These are phyloP conservation scores for Fomitopsis schrenkii DNA, from an alignment of 1,284 basidiomycete species.

Conservation along the genomic window DNA sequence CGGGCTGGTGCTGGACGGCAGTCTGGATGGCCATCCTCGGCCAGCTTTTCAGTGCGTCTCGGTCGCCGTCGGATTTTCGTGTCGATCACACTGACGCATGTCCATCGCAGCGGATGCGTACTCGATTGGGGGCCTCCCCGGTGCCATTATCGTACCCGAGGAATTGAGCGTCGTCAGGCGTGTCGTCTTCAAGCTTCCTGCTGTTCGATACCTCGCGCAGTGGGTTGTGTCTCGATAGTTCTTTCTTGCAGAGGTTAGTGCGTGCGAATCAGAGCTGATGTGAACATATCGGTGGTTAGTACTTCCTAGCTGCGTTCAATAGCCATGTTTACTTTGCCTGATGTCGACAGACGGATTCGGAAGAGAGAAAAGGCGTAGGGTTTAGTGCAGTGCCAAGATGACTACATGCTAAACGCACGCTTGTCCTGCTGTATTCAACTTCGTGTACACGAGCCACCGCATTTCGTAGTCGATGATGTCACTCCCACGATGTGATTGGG, in stretches of 20 bases:
- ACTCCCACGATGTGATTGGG: background rate
- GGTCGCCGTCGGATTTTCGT: background rate
- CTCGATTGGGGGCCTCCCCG: slow-evolving; percentile 59
- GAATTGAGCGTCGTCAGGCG: slow-evolving; percentile 41
- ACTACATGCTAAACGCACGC: no score
- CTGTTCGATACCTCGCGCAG: background rate
- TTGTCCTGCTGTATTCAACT: no score
- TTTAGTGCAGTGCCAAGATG: no score
- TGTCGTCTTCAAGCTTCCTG: slow-evolving; percentile 6
- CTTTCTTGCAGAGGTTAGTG: background rate
- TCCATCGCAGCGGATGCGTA: slow-evolving; percentile 53
- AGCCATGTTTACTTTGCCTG: no score
- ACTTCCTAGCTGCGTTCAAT: no score
- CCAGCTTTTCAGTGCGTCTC: slow-evolving; percentile 53
- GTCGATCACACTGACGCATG: background rate
- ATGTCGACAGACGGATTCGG: no score
- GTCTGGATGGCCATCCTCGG: slow-evolving; percentile 52
- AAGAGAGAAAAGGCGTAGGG: no score
- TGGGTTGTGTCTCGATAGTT: background rate
- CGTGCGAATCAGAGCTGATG: background rate
- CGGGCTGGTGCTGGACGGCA: slow-evolving; percentile 64
- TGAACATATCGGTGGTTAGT: no score
- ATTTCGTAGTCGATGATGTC: background rate
- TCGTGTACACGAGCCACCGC: background rate
- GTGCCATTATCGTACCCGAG: slow-evolving; percentile 56